A percentile compares a stretch with the other conserved stretches of the same genome.
Evolutionary conservation across 2,329 filamentous ascomycete genomes (phyloP).

Genomic region (Aspergillus persii): DNA sequence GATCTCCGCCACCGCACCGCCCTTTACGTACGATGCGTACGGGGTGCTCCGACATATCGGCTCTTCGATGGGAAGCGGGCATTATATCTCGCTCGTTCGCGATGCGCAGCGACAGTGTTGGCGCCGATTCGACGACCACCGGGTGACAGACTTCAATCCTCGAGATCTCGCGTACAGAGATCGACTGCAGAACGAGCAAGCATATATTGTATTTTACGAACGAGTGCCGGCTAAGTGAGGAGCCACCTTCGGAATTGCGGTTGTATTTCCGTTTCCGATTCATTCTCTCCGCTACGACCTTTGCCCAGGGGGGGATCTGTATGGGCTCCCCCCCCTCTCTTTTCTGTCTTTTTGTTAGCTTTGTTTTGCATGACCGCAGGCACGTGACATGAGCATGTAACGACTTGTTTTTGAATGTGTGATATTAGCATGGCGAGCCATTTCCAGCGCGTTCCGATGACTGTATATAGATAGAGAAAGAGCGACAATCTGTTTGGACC

Average conservation of each 20-base stretch:
- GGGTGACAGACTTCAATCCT: conserved; percentile 57
- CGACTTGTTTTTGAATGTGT: conserved; percentile 4
- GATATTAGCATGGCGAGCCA: not conserved
- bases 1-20: conserved; percentile 49
- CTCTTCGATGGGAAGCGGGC: conserved; percentile 65
- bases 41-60: conserved; percentile 79
- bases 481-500: not conserved
- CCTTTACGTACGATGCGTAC: conserved; percentile 80
- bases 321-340: conserved; percentile 4
- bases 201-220: conserved; percentile 66
- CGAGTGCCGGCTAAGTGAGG: conserved; percentile 43
- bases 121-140: conserved; percentile 61
- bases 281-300: too few species aligned
- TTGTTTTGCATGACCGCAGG: conserved; percentile 2
- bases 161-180: conserved; percentile 48
- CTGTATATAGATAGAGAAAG: conserved; percentile 2
- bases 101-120: conserved; percentile 58
- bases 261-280: not conserved
- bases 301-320: not conserved
- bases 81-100: conserved; percentile 73
- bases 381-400: conserved; percentile 10
- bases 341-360: not conserved
- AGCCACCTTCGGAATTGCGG: not conserved
- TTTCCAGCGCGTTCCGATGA: not conserved
- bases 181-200: conserved; percentile 60